Evolutionary conservation across 1,284 basidiomycete genomes (phyloP).

Genomic region (Amylostereum chailletii): DNA sequence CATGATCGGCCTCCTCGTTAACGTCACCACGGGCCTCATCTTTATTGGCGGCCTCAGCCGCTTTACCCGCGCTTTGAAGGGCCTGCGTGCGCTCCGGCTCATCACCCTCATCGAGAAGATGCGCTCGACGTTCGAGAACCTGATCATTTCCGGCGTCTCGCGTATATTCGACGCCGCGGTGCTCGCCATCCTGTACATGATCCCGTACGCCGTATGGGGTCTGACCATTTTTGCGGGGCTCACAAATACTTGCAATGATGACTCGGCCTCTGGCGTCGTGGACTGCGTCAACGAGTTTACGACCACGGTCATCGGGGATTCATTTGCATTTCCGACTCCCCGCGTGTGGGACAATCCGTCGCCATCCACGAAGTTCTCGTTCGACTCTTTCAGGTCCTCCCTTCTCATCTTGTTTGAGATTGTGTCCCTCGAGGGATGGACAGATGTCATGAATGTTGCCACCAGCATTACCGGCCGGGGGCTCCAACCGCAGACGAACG

Average conservation of each 20-base stretch:
- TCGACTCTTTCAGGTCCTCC: constrained; percentile 83
- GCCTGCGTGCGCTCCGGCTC: constrained; percentile 80
- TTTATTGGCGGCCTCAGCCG: constrained; percentile 78
- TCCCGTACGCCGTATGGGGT: constrained; percentile 97
- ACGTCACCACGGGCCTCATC: constrained; percentile 72
- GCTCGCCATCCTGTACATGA: constrained; percentile 92
- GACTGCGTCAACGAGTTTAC: constrained; percentile 77
- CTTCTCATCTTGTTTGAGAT: constrained; percentile 95
- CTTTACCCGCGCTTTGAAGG: constrained; percentile 82
- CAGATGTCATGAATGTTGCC: constrained; percentile 81
- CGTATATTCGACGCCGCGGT: constrained; percentile 89
- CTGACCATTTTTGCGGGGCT: constrained; percentile 88
- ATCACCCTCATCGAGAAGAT: constrained; percentile 86
- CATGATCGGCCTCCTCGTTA: constrained; percentile 75
- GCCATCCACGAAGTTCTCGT: constrained; percentile 81
- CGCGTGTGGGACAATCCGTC: constrained; percentile 86
- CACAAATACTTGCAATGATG: constrained; percentile 85
- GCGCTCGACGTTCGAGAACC: constrained; percentile 86
- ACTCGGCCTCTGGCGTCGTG: constrained; percentile 39
- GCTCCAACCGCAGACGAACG: constrained; percentile 65
- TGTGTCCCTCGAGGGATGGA: constrained; percentile 94
- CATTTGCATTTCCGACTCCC: constrained; percentile 70
- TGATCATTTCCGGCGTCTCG: constrained; percentile 82
- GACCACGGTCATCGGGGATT: constrained; percentile 43
- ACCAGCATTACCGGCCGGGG: constrained; percentile 73